Evolutionary conservation across 768 basidiomycete species (phyloP).

Genomic region (Crepidotus variabilis): DNA sequence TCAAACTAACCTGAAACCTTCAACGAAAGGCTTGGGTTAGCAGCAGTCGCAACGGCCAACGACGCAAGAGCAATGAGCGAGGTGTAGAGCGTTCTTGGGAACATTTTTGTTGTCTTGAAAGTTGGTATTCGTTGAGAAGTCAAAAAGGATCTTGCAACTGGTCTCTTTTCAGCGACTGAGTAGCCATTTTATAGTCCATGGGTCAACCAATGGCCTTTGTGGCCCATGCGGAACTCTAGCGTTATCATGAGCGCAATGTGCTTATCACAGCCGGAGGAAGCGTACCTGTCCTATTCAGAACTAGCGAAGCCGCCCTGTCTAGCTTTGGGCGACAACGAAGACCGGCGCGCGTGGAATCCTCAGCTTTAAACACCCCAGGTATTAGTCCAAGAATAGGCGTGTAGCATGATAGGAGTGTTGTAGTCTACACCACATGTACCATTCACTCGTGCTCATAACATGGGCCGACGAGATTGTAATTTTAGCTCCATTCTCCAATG

Average conservation of each 20-base stretch:
- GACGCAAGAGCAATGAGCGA: slow-evolving; percentile 2
- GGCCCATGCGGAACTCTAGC: neutral
- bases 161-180: neutral
- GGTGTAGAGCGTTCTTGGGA: neutral
- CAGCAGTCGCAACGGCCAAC: slow-evolving; percentile 1
- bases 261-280: neutral
- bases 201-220: neutral
- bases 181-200: neutral
- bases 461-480: no score
- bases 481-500: no score
- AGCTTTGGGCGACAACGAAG: no score
- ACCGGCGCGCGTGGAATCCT: no score
- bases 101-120: neutral
- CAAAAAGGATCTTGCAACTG: neutral
- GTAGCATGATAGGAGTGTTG: no score
- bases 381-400: no score
- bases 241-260: neutral
- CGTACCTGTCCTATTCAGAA: no score
- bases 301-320: no score
- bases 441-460: no score
- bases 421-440: no score
- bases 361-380: no score
- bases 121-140: neutral
- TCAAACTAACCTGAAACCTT: slow-evolving; percentile 4
- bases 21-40: neutral